A percentile compares a stretch with the other conserved stretches of the same genome.
phyloP scores from a whole-genome alignment of 345 rosid species.

The Geranium brycei region DNA sequence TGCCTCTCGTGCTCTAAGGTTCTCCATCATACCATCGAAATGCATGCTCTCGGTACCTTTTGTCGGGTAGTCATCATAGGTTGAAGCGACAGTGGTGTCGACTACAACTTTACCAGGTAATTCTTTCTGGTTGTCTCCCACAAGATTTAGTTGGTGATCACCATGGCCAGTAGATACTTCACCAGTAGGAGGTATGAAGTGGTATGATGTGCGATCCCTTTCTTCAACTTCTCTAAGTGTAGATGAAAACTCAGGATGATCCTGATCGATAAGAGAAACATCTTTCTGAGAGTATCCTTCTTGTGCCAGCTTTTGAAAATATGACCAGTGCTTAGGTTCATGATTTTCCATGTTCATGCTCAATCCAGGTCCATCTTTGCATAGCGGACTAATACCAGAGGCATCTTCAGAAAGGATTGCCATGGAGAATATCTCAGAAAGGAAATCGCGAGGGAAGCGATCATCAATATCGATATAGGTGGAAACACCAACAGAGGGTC shows the following conservation, averaged over 20 bases:
- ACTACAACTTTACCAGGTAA: slow-evolving; percentile 20
- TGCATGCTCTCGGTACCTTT: too few species aligned
- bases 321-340: slow-evolving; percentile 56
- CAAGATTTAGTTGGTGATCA: too few species aligned
- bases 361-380: slow-evolving; percentile 31
- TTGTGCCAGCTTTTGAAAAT: slow-evolving; percentile 75
- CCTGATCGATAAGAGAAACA: slow-evolving; percentile 46
- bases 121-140: slow-evolving; percentile 1
- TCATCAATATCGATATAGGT: slow-evolving; percentile 75
- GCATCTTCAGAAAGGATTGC: slow-evolving; percentile 44
- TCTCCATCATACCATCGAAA: slow-evolving; percentile 49
- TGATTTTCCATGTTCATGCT: too few species aligned
- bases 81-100: slow-evolving; percentile 16
- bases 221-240: slow-evolving; percentile 16
- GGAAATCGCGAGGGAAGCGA: slow-evolving; percentile 67
- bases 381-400: slow-evolving; percentile 20
- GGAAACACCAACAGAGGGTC: slow-evolving; percentile 19
- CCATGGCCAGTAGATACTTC: too few species aligned
- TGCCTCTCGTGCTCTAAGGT: slow-evolving; percentile 35
- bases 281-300: slow-evolving; percentile 43
- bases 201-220: too few species aligned
- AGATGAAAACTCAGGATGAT: slow-evolving; percentile 28
- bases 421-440: slow-evolving; percentile 59
- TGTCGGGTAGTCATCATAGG: slow-evolving; percentile 21
- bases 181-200: too few species aligned